Percentiles rank a stretch among this genome's conserved stretches.
phyloP scores from a whole-genome alignment of 2,329 filamentous ascomycete species.

The Penicillium hordei region DNA sequence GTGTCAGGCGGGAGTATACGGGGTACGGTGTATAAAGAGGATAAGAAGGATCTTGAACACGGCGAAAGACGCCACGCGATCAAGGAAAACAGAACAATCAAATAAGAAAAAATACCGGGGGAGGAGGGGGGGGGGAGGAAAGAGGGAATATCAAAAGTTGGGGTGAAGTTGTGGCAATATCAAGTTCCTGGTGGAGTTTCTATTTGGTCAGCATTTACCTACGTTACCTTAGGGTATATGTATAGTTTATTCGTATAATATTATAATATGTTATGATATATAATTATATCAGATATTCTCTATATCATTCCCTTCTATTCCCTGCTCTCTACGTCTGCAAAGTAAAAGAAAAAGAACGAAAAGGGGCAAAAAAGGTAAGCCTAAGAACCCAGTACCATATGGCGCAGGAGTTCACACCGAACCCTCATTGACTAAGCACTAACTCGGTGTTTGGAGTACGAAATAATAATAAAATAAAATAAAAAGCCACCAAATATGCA shows the following conservation, averaged over 20 bases:
- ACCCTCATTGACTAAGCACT: not conserved
- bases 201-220: slow-evolving; percentile 6
- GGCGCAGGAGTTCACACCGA: not conserved
- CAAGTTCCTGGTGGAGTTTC: slow-evolving; percentile 10
- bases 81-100: not conserved
- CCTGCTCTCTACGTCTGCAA: not conserved
- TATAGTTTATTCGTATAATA: not conserved
- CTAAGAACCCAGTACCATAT: not conserved
- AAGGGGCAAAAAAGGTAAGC: not conserved
- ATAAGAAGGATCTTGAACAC: not conserved
- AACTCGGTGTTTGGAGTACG: not conserved
- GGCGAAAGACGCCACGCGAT: slow-evolving; percentile 17
- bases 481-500: not conserved
- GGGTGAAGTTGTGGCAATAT: slow-evolving; percentile 18
- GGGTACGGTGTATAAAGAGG: not conserved
- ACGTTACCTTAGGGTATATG: not conserved
- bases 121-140: slow-evolving; percentile 2
- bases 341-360: not conserved
- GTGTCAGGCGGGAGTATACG: not conserved
- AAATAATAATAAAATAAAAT: not conserved
- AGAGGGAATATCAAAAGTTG: slow-evolving; percentile 12
- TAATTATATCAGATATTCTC: not conserved
- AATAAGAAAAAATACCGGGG: slow-evolving; percentile 23
- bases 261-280: not conserved
- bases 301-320: not conserved